phyloP scores from a whole-genome alignment of 2,329 filamentous ascomycete genomes.

The Onygenales sp. region DNA sequence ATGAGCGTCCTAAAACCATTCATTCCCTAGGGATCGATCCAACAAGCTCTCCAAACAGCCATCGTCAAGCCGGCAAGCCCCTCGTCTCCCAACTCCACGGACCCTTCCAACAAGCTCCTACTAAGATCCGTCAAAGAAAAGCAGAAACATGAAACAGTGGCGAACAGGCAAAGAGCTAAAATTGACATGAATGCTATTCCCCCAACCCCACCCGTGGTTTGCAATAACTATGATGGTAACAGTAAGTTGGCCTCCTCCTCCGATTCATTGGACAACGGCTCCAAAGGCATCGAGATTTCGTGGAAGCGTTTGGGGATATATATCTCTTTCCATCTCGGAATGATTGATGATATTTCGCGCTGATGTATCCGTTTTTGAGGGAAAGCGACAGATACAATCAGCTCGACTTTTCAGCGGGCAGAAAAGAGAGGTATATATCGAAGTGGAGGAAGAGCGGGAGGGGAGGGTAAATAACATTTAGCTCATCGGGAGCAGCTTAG shows the following conservation, averaged over 20 bases:
- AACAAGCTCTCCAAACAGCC: no score
- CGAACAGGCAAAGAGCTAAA: not conserved
- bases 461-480: not conserved
- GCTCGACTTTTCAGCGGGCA: not conserved
- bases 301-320: not conserved
- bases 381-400: not conserved
- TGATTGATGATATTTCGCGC: not conserved
- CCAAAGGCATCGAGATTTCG: not conserved
- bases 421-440: not conserved
- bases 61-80: no score
- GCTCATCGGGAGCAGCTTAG: constrained; percentile 7
- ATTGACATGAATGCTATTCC: not conserved
- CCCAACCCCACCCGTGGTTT: no score
- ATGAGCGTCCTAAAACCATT: no score
- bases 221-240: not conserved
- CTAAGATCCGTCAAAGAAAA: not conserved
- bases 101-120: no score
- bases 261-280: not conserved
- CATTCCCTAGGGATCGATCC: no score
- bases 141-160: not conserved
- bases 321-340: not conserved
- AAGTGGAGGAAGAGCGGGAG: not conserved
- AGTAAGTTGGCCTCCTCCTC: not conserved
- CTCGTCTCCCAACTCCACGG: no score
- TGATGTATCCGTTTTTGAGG: not conserved